Evolutionary conservation across 106 monocot species (phyloP).

Genomic region (Dendrobium chrysotoxum): DNA sequence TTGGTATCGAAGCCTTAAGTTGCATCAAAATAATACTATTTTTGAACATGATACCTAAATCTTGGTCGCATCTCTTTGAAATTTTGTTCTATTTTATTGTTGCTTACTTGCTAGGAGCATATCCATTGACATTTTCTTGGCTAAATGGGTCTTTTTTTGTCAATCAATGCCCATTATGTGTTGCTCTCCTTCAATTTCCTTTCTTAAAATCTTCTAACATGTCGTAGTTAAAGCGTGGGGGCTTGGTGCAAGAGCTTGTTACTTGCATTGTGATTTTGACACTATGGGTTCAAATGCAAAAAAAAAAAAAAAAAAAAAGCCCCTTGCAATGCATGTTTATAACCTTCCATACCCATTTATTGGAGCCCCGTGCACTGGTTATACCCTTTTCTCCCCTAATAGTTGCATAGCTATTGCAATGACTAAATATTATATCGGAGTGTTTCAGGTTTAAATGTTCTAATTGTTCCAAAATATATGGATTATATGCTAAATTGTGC

Average conservation of each 20-base stretch:
- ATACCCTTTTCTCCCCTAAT: not conserved
- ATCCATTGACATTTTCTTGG: not conserved
- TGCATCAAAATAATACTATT: not conserved
- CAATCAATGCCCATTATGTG: not conserved
- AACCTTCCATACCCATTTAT: no score
- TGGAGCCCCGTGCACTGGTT: not conserved
- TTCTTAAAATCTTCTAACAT: not conserved
- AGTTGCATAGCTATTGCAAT: not conserved
- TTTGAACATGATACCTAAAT: not conserved
- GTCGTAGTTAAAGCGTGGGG: not conserved
- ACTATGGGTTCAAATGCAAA: no score
- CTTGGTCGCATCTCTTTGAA: not conserved
- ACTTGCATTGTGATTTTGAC: no score
- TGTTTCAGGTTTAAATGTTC: not conserved
- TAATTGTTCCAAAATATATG: not conserved
- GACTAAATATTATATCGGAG: not conserved
- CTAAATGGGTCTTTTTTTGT: not conserved
- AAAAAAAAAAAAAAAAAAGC: no score
- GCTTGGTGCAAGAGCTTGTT: not conserved
- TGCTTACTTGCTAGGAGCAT: not conserved
- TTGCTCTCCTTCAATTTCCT: not conserved
- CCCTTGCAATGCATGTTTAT: no score
- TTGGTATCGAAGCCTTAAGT: no score
- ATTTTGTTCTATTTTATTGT: not conserved
- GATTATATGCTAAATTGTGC: not conserved